Conservation (phyloP, 1,139 yeast species). For the Nakaseomyces delphensis region DNA sequence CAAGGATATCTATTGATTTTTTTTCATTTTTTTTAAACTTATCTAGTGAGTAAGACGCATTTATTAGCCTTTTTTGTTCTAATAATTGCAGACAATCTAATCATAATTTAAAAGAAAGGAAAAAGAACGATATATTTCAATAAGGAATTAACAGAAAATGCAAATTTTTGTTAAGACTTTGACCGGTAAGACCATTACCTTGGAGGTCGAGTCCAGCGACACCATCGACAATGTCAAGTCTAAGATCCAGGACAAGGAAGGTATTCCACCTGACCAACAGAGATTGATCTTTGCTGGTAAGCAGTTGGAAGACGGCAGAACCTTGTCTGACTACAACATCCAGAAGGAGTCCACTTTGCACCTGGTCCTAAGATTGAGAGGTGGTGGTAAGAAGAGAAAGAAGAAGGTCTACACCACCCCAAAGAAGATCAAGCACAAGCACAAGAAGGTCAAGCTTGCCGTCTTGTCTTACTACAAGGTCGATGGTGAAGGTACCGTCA, state of each 20-base stretch:
- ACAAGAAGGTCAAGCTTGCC: constrained; percentile 98
- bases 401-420: constrained; percentile 99
- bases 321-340: constrained; percentile 83
- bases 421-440: constrained; percentile 99
- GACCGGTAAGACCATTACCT: constrained; percentile 65
- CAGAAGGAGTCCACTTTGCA: constrained; percentile 99
- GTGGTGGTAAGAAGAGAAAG: constrained; percentile 99
- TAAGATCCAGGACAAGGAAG: constrained; percentile 98
- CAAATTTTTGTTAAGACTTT: constrained; percentile 55
- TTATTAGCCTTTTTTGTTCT: constrained; percentile 4
- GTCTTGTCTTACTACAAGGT: constrained; percentile 99
- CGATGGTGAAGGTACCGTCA: constrained; percentile 96
- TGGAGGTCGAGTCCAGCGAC: constrained; percentile 66
- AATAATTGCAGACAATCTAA: constrained; percentile 39
- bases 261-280: constrained; percentile 99
- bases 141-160: constrained; percentile 14
- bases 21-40: background rate
- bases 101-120: too few relatives aligned
- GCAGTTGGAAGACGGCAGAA: constrained; percentile 70
- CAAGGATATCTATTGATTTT: background rate
- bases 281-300: constrained; percentile 98
- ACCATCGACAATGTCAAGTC: constrained; percentile 84
- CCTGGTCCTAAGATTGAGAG: constrained; percentile 97
- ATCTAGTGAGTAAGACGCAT: constrained; percentile 34
- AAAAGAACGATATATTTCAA: constrained; percentile 29